Base-by-base conservation (phyloP, 1,284 basidiomycete species). In the Somion occarium region DNA sequence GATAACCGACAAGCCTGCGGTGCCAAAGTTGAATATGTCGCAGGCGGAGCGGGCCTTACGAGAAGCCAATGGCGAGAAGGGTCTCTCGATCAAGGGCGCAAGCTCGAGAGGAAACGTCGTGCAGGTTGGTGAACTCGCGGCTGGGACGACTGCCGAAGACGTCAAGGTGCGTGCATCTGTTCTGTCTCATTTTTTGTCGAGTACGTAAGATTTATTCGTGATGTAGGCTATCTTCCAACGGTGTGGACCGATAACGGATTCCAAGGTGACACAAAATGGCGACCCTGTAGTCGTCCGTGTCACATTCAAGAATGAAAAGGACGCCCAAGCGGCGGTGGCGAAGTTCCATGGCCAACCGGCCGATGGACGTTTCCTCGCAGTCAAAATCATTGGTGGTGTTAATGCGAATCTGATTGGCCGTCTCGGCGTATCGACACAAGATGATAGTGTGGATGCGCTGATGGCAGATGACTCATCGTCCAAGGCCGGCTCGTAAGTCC, bases 281-380 rank as follows among this genome's bases (percentile, higher is more conserved):
- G 75, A 80, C 38, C 41, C 61, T 2, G 82, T 87, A 5, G 68
- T 75, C 2, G 86, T 93, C 45, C 81, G 88, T 22, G 71, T 93
- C 20, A 86, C 86, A 15, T 86, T 88, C 73, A 85, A 90, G 60
- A 72, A 73, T 43, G 69, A 83, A 5, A 67, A 75, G 0, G 75
- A 84, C 38, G 91, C 91, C 0, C 70, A 78, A 18, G 73, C 75
- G 3, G 86, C 91, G 3, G 82, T 93, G 1, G 64, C 75, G 57
- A 83, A 85, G 59, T 94, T 91, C 66, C 70, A 94, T 68, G 83
- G 82, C 39, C 86, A 89, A 59, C 81, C 84, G 9, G 91, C 91
- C 1, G 91, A 94, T 56, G 91, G 91, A 0, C 83, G 85, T 53
- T 76, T 76, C 11, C 70, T 94, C 38, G 76, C 71, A 5, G 87